Conservation (phyloP, 208 protist species). For the Acanthamoeba royreba region DNA sequence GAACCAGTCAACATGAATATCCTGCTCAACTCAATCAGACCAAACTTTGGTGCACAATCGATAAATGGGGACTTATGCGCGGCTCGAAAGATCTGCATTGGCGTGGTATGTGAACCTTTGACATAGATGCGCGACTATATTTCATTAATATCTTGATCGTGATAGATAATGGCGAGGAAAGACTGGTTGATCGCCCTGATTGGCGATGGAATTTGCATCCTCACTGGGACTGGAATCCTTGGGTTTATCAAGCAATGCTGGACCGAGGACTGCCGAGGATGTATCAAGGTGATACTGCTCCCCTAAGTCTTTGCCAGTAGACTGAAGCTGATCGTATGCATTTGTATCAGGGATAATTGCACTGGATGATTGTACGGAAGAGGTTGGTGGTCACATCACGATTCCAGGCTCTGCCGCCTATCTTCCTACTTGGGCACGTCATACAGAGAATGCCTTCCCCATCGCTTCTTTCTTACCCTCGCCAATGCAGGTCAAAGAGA, state of each 20-base stretch:
- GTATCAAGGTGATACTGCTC: background rate
- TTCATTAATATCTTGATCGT: background rate
- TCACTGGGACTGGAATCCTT: slow-evolving; percentile 34
- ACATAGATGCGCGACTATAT: background rate
- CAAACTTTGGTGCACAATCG: background rate
- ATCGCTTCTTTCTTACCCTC: too few species aligned
- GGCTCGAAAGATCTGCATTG: background rate
- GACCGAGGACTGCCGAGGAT: background rate
- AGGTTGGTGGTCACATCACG: background rate
- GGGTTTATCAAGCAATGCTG: background rate
- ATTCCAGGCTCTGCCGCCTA: background rate
- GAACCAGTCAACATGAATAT: background rate
- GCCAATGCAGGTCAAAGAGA: background rate
- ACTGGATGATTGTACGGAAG: background rate
- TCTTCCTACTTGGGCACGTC: background rate
- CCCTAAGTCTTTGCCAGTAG: background rate
- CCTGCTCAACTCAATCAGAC: background rate
- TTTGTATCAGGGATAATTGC: background rate
- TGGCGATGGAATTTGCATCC: background rate
- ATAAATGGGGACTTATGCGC: slow-evolving; percentile 14
- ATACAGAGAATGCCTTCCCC: background rate
- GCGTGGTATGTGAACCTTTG: background rate
- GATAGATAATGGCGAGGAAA: background rate
- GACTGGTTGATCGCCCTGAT: background rate
- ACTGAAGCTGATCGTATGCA: background rate